These are phyloP conservation scores for Annulohypoxylon moriforme DNA, from an alignment of 495 filamentous ascomycete genomes.

Conservation along the genomic window DNA sequence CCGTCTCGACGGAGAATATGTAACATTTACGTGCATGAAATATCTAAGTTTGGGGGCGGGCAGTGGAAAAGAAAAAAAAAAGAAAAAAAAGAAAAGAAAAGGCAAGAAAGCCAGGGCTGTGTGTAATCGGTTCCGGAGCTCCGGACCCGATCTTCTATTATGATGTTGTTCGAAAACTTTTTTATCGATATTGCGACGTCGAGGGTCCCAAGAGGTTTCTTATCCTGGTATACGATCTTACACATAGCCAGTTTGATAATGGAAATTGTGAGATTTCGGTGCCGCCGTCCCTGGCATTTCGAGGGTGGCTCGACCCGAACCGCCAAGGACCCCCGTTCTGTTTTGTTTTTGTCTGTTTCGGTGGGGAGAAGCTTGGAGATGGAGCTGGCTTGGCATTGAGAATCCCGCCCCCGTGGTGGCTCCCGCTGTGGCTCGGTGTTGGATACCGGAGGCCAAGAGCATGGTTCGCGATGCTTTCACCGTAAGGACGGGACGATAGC, in stretches of 20 bases:
- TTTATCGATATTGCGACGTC: slow-evolving; percentile 13
- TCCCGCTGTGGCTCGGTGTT: slow-evolving; percentile 4
- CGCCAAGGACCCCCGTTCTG: background rate
- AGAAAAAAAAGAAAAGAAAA: background rate
- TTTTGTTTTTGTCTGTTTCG: background rate
- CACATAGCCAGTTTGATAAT: slow-evolving; percentile 8
- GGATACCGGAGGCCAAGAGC: background rate
- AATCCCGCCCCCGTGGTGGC: slow-evolving; percentile 1
- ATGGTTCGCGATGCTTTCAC: background rate
- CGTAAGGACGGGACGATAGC: background rate
- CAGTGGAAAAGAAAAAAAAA: background rate
- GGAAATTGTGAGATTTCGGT: background rate
- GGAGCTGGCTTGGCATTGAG: background rate
- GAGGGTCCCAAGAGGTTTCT: background rate
- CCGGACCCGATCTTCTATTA: slow-evolving; percentile 25
- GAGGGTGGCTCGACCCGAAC: background rate
- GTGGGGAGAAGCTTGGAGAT: background rate
- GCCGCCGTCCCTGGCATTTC: background rate
- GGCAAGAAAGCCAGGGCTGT: background rate
- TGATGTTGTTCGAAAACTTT: background rate
- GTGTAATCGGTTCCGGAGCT: slow-evolving; percentile 14
- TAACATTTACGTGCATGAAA: slow-evolving; percentile 15
- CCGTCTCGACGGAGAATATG: slow-evolving; percentile 17
- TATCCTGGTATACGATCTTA: slow-evolving; percentile 6
- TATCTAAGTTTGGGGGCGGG: slow-evolving; percentile 23